Conservation (phyloP, 768 basidiomycete species). For the Hypholoma fasciculare region DNA sequence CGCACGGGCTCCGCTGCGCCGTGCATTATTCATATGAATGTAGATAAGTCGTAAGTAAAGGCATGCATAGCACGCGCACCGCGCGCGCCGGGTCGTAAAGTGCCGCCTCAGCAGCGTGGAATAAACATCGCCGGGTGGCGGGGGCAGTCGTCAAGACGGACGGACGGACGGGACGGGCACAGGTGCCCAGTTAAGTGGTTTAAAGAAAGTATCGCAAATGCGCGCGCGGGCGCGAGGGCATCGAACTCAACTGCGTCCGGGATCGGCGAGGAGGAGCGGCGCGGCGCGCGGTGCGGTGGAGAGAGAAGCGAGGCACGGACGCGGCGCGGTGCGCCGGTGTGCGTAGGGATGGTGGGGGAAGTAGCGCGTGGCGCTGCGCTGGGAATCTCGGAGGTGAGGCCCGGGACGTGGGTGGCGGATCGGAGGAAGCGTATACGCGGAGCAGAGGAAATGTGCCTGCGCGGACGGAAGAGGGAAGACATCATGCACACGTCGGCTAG, state of each 20-base stretch:
- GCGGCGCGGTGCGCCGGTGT: neutral
- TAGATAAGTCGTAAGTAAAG: neutral
- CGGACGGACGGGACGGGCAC: neutral
- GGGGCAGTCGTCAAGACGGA: constrained; percentile 1
- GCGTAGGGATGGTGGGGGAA: neutral
- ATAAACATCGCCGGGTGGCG: neutral
- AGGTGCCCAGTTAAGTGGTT: neutral
- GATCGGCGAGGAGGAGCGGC: constrained; percentile 4
- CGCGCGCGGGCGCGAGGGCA: neutral
- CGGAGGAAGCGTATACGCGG: too few species aligned
- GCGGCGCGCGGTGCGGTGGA: neutral
- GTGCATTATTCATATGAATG: neutral
- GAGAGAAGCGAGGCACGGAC: too few species aligned
- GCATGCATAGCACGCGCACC: neutral
- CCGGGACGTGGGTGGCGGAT: too few species aligned
- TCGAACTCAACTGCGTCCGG: constrained; percentile 1
- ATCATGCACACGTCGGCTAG: too few species aligned
- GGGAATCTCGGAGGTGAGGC: neutral
- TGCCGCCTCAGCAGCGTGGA: neutral
- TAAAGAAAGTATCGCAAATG: too few species aligned
- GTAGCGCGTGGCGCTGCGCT: neutral
- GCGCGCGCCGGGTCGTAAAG: neutral
- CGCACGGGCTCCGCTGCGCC: neutral
- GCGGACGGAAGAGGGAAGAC: too few species aligned
- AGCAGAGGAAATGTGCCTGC: too few species aligned